Evolutionary conservation across 2,329 filamentous ascomycete genomes (phyloP), one percentile per base, ranked within the genome.

Genomic region (Ascomycota sp.): DNA sequence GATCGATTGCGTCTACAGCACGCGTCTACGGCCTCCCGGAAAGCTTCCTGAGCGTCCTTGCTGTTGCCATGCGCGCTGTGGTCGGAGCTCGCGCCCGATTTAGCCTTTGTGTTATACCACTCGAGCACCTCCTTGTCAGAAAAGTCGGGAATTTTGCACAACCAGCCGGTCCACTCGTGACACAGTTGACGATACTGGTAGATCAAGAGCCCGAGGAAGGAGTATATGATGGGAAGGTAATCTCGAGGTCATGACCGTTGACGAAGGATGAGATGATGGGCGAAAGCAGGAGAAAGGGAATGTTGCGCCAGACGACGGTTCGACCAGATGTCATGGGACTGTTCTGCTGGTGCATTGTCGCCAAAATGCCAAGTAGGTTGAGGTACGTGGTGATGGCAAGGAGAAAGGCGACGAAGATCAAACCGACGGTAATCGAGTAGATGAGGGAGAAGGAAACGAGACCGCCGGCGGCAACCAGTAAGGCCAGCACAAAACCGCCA

Each of bases 371-470:
- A 27, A 75, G 54, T 2, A 67, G 44, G 11, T 63, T 64, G 24
- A 75, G 56, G 40, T 73, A 74, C 3, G 64, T 58, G 6, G 68
- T 66, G 25, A 75, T 47, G 17, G 57, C 55, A 22, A 70, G 45
- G 3, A 73, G 51, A 36, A 74, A 75, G 28, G 69, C 58, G 34
- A 67, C 59, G 41, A 71, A 75, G 9, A 71, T 52, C 8, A 68
- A 58, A 7, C 60, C 69, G 2, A 55, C 47, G 10, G 31, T 33
- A 13, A 57, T 50, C 2, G 54, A 47, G 27, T 49, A 48, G 20
- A 57, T 53, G 17, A 57, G 44, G 8, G 56, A 48, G 32, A 71
- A 63, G n/a, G 49, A 48, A 19, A 63, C 42, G 24, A 70, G 56
- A 2, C 67, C 65, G 10, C 55, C 48, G 10, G 65, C 27, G 7